Evolutionary conservation across 176 grass and related monocot species (phyloP).

Genomic region (Olyra latifolia): DNA sequence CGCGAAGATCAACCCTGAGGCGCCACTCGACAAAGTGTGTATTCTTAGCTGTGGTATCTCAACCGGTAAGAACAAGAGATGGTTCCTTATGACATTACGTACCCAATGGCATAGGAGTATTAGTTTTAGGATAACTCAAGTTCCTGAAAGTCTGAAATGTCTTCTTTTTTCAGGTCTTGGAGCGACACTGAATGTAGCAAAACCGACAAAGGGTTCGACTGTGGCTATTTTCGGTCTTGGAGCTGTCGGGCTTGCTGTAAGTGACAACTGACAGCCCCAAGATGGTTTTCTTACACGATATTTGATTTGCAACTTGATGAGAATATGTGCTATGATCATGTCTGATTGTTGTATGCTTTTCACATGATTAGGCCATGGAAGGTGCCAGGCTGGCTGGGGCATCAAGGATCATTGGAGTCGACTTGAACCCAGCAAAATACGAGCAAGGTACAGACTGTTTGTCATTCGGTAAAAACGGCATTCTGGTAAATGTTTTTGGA

Average conservation of each 20-base stretch:
- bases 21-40: constrained; percentile 85
- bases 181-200: constrained; percentile 80
- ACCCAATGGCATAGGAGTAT: background rate
- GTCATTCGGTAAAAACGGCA: background rate
- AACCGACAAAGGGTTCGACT: constrained; percentile 57
- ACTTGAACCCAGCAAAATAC: constrained; percentile 71
- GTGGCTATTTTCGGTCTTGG: constrained; percentile 88
- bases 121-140: background rate
- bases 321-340: background rate
- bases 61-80: constrained; percentile 53
- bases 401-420: constrained; percentile 87
- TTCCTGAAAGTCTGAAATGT: background rate
- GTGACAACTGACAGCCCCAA: background rate
- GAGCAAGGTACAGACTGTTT: constrained; percentile 49
- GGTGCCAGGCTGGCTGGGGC: constrained; percentile 74
- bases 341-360: background rate
- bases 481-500: background rate
- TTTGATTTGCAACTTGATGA: background rate
- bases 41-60: constrained; percentile 81
- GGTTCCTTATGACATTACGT: background rate
- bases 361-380: constrained; percentile 66
- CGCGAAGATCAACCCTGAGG: constrained; percentile 63
- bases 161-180: constrained; percentile 51
- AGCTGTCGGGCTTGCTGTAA: constrained; percentile 84
- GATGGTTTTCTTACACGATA: background rate